Evolutionary conservation across 805 yeast species (phyloP), one percentile per base, ranked within the genome.

Genomic region (Wickerhamiella parazyma): DNA sequence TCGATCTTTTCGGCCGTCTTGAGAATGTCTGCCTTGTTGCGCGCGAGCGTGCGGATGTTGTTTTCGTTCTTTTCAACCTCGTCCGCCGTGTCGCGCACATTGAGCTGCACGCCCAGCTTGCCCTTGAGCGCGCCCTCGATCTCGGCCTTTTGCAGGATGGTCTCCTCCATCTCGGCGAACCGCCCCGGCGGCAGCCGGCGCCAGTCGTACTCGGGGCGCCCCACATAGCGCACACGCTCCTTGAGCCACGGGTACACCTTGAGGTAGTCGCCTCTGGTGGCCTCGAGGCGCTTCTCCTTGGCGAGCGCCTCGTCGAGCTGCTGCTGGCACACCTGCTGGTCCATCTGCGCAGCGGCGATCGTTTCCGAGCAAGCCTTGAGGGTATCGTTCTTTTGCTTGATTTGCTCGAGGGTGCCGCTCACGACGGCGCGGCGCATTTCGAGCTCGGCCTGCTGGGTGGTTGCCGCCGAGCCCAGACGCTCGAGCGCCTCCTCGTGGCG

Each of bases 1-100:
- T 89, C 86, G 51, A 91, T 70, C 42, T 84, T 83, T 6, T 69
- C 71, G 36, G 91, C 79, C 0, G 97, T 87, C 50, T 83, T 87
- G 53, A 80, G 87, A 52, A 91, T 87, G 66, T 89, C 89, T 9
- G 76, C 63, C 62, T 86, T 86, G 61, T 89, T 96, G 61, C 76
- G 81, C 53, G 82, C 93, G 51, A 87, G 85, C 4, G 94, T 85
- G 48, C 70, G 72, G 50, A 89, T 80, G 87, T 84, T 86, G 7
- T 73, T 70, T 51, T 74, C 78, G 55, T 89, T 68, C 3, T 87
- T 69, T 7, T 69, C 59, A 56, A 86, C 96, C 57, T 85, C 84
- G 68, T 80, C 85, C 58, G 86, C 95, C 21, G 84, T 14, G 4
- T 33, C 24, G 17, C 24, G 29, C 21, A 29, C 8, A 19, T 8